Evolutionary conservation across 129 eudicot genomes (phyloP), one percentile per base, ranked within the genome.

Genomic region (Cynara cardunculus): DNA sequence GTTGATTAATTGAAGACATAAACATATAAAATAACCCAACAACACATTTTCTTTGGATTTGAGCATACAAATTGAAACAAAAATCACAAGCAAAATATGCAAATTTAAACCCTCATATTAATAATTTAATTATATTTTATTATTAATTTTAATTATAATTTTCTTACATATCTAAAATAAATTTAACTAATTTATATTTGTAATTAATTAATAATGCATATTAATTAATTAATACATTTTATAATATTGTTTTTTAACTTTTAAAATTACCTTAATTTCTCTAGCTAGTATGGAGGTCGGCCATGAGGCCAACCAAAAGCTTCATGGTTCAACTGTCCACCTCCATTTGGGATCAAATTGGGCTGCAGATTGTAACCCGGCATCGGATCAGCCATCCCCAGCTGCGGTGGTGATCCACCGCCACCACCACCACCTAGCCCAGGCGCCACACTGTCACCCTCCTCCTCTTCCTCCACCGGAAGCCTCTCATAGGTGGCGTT

Each of bases 261-360:
- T 24, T 26, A 72, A 64, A 25, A 41, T 67, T 82, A 76, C 78
- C 76, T 75, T 69, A 41, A 9, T 75, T 31, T 7, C 9, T 34
- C 32, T 24, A 62, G 78, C 82, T 89, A 89, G 81, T 84, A 89
- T 25, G 92, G 88, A 46, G 88, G 86, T 67, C 92, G 83, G 41
- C 88, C 90, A 78, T 84, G 88, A 73, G 87, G 77, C 92, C 92
- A 89, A 64, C 84, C 89, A 84, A 84, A 86, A 49, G 88, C 87
- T 81, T 89, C 90, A 89, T 79, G 85, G 88, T 75, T 89, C 81
- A 89, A 11, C 69, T 84, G 92, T 25, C 87, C 92, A 80, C 92
- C 66, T 34, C 78, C 89, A 71, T 89, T 89, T 1, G 83, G 83
- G 13, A 89, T 74, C 85, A 89, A 71, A 71, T 75, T 84, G 8